Percentiles rank a stretch among this genome's conserved stretches.
phyloP scores from a whole-genome alignment of 257 asterid species.

The Ilex aquifolium region DNA sequence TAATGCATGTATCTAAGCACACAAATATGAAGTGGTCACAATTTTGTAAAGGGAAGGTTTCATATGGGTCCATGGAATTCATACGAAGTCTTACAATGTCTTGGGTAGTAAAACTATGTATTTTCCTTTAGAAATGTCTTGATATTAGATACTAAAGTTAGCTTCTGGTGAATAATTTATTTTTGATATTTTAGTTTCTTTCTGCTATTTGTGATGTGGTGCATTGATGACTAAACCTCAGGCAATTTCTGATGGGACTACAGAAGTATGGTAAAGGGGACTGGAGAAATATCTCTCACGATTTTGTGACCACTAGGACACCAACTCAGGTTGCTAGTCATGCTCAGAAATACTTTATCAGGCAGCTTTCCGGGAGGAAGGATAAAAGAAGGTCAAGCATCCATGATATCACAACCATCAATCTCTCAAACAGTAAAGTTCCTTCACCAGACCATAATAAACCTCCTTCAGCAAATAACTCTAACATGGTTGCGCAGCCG shows the following conservation, averaged over 20 bases:
- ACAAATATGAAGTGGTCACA: too few relatives aligned
- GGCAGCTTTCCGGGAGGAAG: conserved; percentile 87
- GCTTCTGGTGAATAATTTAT: neutral
- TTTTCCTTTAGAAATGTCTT: neutral
- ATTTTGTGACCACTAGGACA: conserved; percentile 77
- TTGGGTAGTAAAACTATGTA: too few relatives aligned
- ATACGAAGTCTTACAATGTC: too few relatives aligned
- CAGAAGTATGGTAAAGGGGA: conserved; percentile 96
- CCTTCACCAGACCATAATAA: conserved; percentile 25
- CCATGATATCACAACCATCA: conserved; percentile 79
- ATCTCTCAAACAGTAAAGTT: conserved; percentile 34
- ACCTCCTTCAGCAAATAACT: conserved; percentile 26
- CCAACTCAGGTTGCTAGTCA: conserved; percentile 97
- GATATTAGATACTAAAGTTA: too few relatives aligned
- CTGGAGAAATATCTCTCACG: conserved; percentile 83
- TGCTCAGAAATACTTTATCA: conserved; percentile 85
- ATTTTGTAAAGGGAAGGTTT: too few relatives aligned
- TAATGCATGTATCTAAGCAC: neutral
- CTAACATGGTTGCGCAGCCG: conserved; percentile 20
- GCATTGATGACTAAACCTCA: conserved; percentile 24
- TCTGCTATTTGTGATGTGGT: neutral
- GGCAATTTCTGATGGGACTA: conserved; percentile 79
- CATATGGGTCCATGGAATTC: too few relatives aligned
- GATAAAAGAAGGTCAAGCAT: conserved; percentile 91
- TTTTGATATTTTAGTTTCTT: neutral